These are phyloP conservation scores for Silene uniflora DNA, from an alignment of 148 eudicot genomes.

Conservation along the genomic window DNA sequence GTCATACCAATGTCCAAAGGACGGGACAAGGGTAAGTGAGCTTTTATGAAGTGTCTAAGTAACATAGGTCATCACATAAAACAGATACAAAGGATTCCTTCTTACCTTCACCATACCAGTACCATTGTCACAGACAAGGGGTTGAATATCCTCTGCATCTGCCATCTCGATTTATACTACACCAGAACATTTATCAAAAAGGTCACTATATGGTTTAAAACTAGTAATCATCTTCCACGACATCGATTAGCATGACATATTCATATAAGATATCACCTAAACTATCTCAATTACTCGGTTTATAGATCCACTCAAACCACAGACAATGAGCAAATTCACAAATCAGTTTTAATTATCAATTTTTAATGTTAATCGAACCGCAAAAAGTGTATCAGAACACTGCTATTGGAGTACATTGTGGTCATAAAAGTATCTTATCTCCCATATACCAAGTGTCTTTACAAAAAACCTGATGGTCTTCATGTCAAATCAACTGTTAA, in stretches of 20 bases:
- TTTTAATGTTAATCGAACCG: neutral
- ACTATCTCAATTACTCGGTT: no score
- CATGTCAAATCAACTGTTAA: neutral
- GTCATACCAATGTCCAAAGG: no score
- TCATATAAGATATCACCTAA: no score
- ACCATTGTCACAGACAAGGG: conserved; percentile 17
- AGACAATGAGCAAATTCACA: neutral
- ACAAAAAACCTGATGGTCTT: neutral
- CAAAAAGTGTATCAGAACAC: neutral
- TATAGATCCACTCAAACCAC: neutral
- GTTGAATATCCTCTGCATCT: conserved; percentile 35
- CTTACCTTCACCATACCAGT: conserved; percentile 4
- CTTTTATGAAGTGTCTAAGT: no score
- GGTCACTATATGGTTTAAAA: neutral
- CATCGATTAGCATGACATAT: no score
- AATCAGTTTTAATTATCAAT: neutral
- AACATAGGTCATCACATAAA: conserved; percentile 19
- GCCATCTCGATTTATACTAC: conserved; percentile 28
- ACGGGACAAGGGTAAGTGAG: no score
- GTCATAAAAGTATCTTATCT: neutral
- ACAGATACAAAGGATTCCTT: neutral
- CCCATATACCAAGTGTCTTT: neutral
- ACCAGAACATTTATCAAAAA: neutral
- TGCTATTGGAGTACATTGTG: neutral
- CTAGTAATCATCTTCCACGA: neutral